Base-by-base conservation (phyloP, 2,329 filamentous ascomycete genomes). In the Bipolaris bicolor region DNA sequence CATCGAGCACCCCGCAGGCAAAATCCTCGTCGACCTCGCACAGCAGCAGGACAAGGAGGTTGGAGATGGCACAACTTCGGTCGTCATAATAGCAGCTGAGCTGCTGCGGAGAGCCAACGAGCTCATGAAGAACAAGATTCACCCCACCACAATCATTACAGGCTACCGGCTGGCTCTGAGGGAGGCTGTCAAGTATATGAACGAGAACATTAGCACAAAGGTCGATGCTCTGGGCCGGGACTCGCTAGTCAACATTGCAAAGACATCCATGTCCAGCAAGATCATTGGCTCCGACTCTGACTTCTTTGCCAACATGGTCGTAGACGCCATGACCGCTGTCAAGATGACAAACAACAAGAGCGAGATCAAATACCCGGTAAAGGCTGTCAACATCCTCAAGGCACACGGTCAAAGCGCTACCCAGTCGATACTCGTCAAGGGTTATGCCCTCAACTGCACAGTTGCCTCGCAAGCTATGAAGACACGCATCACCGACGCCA, bases 41-140 rank as follows among this genome's bases (percentile, higher is more conserved):
- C 94, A 99, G 68, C 95, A 99, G 80, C 95, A 99, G 81, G 95
- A 99, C 78, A 97, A 96, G 83, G 95, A 99, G 79, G 95, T 99
- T 54, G 95, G 95, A 71, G 95, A 99, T 82, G 95, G 95, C 70
- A 99, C 95, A 47, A 99, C 95, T 20, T 98, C 94, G 47, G 95
- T 99, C 49, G 95, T 99, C 57, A 86, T 99, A 68, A 97, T 99
- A 78, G 95, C 95, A 50, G 91, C 95, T 60, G 95, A 99, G 83
- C 89, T 99, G 66, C 83, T 99, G 73, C 88, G 90, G 77, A 86
- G 95, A 79, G 95, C 88, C 63, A 99, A 99, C 83, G 95, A 99
- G 82, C 86, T 99, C 66, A 96, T 98, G 90, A 97, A 95, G 85
- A 99, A 98, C 86, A 91, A 93, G 78, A 99, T 99, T 86, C 95